A percentile compares a stretch with the other conserved stretches of the same genome.
Evolutionary conservation across 164 flowering plant species (phyloP).

Genomic region (Sedum album): DNA sequence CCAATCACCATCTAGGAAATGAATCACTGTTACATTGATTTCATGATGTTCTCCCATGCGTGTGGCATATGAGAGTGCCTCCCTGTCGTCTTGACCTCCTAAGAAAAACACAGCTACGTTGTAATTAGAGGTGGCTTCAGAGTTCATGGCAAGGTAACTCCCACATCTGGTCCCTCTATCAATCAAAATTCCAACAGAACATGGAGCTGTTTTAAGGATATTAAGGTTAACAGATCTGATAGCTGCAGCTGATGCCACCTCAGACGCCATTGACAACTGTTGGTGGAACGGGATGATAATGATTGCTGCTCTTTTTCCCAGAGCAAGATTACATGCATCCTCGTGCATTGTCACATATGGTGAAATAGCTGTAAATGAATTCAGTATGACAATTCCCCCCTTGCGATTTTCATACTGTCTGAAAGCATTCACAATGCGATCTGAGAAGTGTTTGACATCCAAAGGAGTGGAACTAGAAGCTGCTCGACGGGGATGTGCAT

Average conservation of each 20-base stretch:
- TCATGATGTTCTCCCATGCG: conserved; percentile 3
- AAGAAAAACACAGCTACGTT: background rate
- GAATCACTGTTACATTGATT: background rate
- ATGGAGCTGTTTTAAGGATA: background rate
- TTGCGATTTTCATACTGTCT: background rate
- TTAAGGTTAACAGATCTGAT: conserved; percentile 4
- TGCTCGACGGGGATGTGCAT: conserved; percentile 2
- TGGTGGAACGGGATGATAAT: conserved; percentile 3
- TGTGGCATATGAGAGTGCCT: background rate
- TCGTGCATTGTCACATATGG: conserved; percentile 6
- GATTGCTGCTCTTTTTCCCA: background rate
- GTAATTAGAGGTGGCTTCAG: background rate
- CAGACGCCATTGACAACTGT: background rate
- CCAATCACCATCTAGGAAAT: background rate
- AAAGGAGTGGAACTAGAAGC: background rate
- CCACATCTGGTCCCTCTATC: background rate
- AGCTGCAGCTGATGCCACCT: background rate
- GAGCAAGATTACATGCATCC: conserved; percentile 6
- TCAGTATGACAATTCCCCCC: background rate
- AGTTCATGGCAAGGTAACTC: background rate
- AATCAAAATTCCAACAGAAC: background rate
- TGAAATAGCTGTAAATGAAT: conserved; percentile 1
- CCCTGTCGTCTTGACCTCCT: conserved; percentile 5
- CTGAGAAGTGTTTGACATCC: background rate
- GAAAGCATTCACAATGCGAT: conserved; percentile 2